A percentile compares a stretch with the other conserved stretches of the same genome.
Evolutionary conservation across 2,329 filamentous ascomycete genomes (phyloP).

Genomic region (Monascus ruber): DNA sequence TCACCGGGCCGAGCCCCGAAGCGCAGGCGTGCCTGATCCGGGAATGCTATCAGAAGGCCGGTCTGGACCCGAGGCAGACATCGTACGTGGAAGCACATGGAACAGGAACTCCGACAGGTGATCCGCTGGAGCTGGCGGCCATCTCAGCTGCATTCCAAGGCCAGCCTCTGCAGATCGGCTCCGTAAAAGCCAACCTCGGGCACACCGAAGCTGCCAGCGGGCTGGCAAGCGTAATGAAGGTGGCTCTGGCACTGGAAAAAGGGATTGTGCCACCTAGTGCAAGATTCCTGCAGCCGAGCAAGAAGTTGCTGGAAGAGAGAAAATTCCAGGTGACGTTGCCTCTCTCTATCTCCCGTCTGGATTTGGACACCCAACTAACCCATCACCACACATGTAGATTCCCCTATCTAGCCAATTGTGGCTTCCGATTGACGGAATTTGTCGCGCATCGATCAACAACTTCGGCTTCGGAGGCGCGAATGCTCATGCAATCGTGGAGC

Average conservation of each 20-base stretch:
- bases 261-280: too few relatives aligned
- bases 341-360: too few relatives aligned
- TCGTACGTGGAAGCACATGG: slow-evolving; percentile 20
- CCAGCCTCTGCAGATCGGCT: slow-evolving; percentile 13
- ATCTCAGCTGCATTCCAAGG: slow-evolving; percentile 14
- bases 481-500: slow-evolving; percentile 11
- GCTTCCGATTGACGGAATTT: too few relatives aligned
- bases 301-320: too few relatives aligned
- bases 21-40: slow-evolving; percentile 26
- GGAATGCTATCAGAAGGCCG: slow-evolving; percentile 19
- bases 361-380: too few relatives aligned
- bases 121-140: slow-evolving; percentile 21
- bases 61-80: slow-evolving; percentile 11
- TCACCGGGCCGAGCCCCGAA: slow-evolving; percentile 31
- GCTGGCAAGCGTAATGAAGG: slow-evolving; percentile 16
- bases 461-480: slow-evolving; percentile 14
- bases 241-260: slow-evolving; percentile 13
- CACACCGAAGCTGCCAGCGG: slow-evolving; percentile 18
- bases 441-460: slow-evolving; percentile 12
- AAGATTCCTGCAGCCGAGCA: too few relatives aligned
- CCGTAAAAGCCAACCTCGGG: slow-evolving; percentile 14
- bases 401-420: too few relatives aligned
- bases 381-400: too few relatives aligned
- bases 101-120: slow-evolving; percentile 23
- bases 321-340: too few relatives aligned